Percentiles rank a stretch among this genome's conserved stretches.
Evolutionary conservation across 257 asterid species (phyloP).

Genomic region (Haberlea rhodopensis): DNA sequence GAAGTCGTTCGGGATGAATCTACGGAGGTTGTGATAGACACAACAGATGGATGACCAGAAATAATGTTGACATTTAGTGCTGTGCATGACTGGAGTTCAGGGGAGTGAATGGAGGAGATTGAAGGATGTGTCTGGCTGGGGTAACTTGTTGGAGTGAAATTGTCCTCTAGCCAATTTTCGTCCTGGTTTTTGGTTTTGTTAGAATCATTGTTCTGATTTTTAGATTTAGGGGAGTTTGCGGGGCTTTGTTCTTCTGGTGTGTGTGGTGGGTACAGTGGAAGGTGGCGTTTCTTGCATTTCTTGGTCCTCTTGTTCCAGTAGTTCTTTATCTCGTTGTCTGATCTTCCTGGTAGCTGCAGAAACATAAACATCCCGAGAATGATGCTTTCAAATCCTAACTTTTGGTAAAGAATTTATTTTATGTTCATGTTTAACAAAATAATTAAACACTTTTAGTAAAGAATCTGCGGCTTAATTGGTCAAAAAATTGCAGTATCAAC

Average conservation of each 20-base stretch:
- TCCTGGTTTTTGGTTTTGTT: constrained; percentile 3
- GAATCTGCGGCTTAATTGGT: too few relatives aligned
- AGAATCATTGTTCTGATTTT: not conserved
- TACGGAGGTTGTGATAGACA: not conserved
- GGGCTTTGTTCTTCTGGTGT: constrained; percentile 16
- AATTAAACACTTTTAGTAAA: too few relatives aligned
- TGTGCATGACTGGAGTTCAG: constrained; percentile 14
- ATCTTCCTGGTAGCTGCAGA: constrained; percentile 57
- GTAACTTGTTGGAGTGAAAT: constrained; percentile 11
- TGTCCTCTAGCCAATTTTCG: not conserved
- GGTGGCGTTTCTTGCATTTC: constrained; percentile 41
- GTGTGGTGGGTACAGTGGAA: constrained; percentile 36
- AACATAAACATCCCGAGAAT: constrained; percentile 6
- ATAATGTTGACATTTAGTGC: constrained; percentile 2
- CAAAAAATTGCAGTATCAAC: too few relatives aligned
- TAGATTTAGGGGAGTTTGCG: not conserved
- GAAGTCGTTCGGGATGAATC: constrained; percentile 27
- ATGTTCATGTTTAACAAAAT: too few relatives aligned
- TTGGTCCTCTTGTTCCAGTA: constrained; percentile 63
- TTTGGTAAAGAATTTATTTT: too few relatives aligned
- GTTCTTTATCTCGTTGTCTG: constrained; percentile 61
- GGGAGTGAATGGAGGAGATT: not conserved
- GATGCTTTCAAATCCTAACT: too few relatives aligned
- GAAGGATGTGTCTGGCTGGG: constrained; percentile 7
- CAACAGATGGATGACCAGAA: not conserved